phyloP scores from a whole-genome alignment of 2,329 filamentous ascomycete species.

The Hymenoscyphus linearis region DNA sequence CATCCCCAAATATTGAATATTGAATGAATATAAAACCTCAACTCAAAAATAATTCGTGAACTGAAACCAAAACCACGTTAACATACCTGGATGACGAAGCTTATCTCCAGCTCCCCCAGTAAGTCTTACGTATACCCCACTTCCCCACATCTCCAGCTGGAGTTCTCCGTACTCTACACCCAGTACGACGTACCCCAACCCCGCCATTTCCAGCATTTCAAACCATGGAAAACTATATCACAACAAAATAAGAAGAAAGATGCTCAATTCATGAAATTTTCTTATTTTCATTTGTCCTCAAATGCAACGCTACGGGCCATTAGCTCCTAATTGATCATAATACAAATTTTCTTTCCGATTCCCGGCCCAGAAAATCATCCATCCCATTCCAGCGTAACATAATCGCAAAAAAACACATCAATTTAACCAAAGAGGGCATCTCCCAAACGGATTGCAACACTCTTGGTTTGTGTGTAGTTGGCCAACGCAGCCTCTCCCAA shows the following conservation, averaged over 20 bases:
- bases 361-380: constrained; percentile 7
- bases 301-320: constrained; percentile 5
- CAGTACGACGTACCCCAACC: too few species aligned
- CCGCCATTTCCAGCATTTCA: too few species aligned
- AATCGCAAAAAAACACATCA: neutral
- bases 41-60: too few species aligned
- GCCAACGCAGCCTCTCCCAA: constrained; percentile 61
- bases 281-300: constrained; percentile 5
- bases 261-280: neutral
- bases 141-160: too few species aligned
- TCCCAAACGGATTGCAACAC: constrained; percentile 51
- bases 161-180: too few species aligned
- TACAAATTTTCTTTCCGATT: constrained; percentile 17
- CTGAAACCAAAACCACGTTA: too few species aligned
- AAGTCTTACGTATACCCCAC: too few species aligned
- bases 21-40: too few species aligned
- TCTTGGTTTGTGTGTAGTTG: constrained; percentile 67
- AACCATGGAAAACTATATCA: neutral
- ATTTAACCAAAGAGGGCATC: constrained; percentile 37
- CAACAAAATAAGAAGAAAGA: neutral
- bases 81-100: too few species aligned
- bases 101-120: too few species aligned
- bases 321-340: constrained; percentile 14
- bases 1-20: too few species aligned
- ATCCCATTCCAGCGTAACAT: neutral